Percentiles rank a stretch among this genome's conserved stretches.
phyloP scores from a whole-genome alignment of 768 basidiomycete species.

The Ephemerocybe angulata region DNA sequence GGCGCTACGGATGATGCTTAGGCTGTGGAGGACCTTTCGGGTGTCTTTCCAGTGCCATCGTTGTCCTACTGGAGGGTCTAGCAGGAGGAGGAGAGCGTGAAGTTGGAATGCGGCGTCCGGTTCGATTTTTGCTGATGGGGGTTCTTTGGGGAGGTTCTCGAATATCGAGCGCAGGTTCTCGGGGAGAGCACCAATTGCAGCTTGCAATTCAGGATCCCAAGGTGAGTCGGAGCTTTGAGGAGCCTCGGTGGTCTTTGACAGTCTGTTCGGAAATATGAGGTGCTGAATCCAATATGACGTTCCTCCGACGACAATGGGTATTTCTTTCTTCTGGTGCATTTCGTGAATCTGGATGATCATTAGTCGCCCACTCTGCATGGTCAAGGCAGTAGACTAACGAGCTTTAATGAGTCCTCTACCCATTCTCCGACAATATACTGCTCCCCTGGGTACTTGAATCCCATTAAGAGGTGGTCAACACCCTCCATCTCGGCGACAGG shows the following conservation, averaged over 20 bases:
- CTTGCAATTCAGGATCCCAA: conserved; percentile 9
- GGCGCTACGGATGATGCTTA: conserved; percentile 73
- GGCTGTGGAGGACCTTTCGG: conserved; percentile 78
- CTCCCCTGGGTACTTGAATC: conserved; percentile 79
- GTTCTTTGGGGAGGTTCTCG: conserved; percentile 52
- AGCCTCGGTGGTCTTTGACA: conserved; percentile 27
- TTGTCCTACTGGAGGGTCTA: conserved; percentile 72
- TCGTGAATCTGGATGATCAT: conserved; percentile 65
- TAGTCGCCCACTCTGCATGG: not conserved
- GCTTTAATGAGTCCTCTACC: conserved; percentile 74
- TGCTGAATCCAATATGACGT: conserved; percentile 98
- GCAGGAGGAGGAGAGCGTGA: conserved; percentile 55
- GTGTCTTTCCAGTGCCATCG: conserved; percentile 98
- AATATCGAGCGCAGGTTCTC: conserved; percentile 48
- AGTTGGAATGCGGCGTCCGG: conserved; percentile 60
- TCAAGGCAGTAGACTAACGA: conserved; percentile 59
- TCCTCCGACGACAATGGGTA: conserved; percentile 93
- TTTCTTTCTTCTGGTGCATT: conserved; percentile 53
- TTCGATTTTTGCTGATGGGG: conserved; percentile 52
- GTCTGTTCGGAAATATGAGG: conserved; percentile 81
- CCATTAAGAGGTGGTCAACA: conserved; percentile 87
- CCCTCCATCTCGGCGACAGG: conserved; percentile 71
- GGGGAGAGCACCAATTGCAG: conserved; percentile 44
- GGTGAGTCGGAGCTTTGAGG: not conserved
- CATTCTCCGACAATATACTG: conserved; percentile 87